phyloP scores from a whole-genome alignment of 495 filamentous ascomycete genomes.

The Evansstolkia leycettana region DNA sequence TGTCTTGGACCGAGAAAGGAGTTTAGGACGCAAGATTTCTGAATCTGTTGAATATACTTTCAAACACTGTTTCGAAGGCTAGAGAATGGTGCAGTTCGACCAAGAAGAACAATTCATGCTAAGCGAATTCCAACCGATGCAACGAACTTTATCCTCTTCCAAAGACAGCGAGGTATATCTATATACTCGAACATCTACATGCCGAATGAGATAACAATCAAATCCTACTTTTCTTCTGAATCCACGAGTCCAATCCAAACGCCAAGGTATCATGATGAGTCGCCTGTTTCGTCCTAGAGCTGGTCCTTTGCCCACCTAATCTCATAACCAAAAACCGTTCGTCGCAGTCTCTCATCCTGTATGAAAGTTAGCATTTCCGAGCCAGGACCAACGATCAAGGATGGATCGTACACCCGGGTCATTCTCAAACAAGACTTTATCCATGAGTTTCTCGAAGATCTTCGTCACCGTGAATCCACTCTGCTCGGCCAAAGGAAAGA shows the following conservation, averaged over 20 bases:
- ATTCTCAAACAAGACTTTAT: slow-evolving; percentile 74
- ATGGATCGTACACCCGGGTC: slow-evolving; percentile 56
- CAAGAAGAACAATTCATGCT: no score
- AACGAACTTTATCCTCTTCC: no score
- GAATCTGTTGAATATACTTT: no score
- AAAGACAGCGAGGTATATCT: no score
- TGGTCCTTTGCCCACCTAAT: slow-evolving; percentile 32
- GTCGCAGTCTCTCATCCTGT: slow-evolving; percentile 55
- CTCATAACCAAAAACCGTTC: slow-evolving; percentile 74
- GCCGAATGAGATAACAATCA: no score
- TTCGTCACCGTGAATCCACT: slow-evolving; percentile 62
- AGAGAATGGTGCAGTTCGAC: no score
- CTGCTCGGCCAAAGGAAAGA: slow-evolving; percentile 64
- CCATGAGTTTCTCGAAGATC: slow-evolving; percentile 69
- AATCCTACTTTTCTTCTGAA: slow-evolving; percentile 8
- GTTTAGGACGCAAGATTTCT: no score
- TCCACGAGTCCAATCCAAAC: no score
- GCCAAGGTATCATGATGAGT: background rate
- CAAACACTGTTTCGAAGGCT: no score
- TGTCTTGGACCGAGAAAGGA: no score
- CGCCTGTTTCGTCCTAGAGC: slow-evolving; percentile 2
- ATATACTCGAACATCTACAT: no score
- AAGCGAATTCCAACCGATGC: no score
- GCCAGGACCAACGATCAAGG: background rate
- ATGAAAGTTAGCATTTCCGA: background rate